Evolutionary conservation across 768 basidiomycete species (phyloP).

Genomic region (Russula sp.): DNA sequence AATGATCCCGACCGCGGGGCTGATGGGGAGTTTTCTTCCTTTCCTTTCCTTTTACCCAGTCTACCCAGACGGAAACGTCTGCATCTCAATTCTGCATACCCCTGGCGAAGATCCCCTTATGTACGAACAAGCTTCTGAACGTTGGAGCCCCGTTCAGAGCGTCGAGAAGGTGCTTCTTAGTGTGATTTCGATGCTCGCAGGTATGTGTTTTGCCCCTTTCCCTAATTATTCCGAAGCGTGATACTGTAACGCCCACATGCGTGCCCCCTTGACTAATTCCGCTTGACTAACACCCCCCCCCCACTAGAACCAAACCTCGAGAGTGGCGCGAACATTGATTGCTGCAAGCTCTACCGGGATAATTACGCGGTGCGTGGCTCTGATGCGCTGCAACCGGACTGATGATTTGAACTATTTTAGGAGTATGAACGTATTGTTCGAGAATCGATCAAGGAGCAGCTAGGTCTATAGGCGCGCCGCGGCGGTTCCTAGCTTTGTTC

Average conservation of each 20-base stretch:
- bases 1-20: neutral
- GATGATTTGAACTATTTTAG: slow-evolving; percentile 34
- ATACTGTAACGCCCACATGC: no score
- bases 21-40: neutral
- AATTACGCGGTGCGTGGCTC: slow-evolving; percentile 52
- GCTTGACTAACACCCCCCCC: neutral
- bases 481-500: neutral
- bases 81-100: slow-evolving; percentile 96
- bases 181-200: slow-evolving; percentile 96
- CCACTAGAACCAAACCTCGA: slow-evolving; percentile 91
- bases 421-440: slow-evolving; percentile 89
- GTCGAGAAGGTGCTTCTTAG: slow-evolving; percentile 96
- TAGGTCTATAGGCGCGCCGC: slow-evolving; percentile 56
- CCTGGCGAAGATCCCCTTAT: slow-evolving; percentile 89
- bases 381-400: neutral
- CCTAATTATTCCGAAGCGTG: neutral
- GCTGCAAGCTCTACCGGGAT: slow-evolving; percentile 94
- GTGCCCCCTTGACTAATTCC: neutral
- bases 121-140: slow-evolving; percentile 93
- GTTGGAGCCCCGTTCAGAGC: slow-evolving; percentile 99
- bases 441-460: slow-evolving; percentile 77
- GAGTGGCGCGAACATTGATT: slow-evolving; percentile 95
- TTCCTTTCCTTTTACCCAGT: slow-evolving; percentile 47
- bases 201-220: slow-evolving; percentile 45
- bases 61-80: slow-evolving; percentile 94